Percentiles rank a stretch among this genome's conserved stretches.
Conservation (phyloP, 2,329 filamentous ascomycete species). For the Colletotrichum lini region DNA sequence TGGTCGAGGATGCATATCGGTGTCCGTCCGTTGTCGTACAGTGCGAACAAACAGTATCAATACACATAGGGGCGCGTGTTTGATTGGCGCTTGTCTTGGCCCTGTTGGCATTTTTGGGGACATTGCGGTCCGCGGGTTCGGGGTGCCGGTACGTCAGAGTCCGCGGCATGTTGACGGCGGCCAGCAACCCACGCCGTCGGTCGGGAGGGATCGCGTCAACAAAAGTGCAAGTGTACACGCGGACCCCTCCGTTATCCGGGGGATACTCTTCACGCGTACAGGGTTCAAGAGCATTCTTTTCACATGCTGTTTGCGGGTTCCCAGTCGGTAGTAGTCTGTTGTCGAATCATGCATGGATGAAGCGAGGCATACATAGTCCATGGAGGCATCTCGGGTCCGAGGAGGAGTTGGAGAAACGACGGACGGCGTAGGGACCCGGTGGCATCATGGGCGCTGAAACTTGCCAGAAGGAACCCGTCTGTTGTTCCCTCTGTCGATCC, state of each 20-base stretch:
- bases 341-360: too few relatives aligned
- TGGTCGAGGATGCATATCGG: constrained; percentile 6
- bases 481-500: constrained; percentile 12
- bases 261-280: constrained; percentile 8
- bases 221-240: constrained; percentile 16
- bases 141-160: constrained; percentile 19
- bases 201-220: not conserved
- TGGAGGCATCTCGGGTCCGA: constrained; percentile 1
- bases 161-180: not conserved
- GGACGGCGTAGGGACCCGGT: not conserved
- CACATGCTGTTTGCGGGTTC: not conserved
- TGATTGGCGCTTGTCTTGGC: constrained; percentile 36
- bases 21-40: too few relatives aligned
- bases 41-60: too few relatives aligned
- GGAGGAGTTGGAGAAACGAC: not conserved
- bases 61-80: not conserved
- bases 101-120: constrained; percentile 18
- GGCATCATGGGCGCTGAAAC: too few relatives aligned
- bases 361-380: too few relatives aligned
- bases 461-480: not conserved
- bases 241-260: not conserved
- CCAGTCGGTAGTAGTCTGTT: too few relatives aligned
- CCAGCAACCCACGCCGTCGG: too few relatives aligned
- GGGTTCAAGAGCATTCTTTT: not conserved
- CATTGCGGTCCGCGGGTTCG: constrained; percentile 25